Evolutionary conservation across 768 basidiomycete genomes (phyloP), one percentile per base, ranked within the genome.

Genomic region (Suillus cothurnatus): DNA sequence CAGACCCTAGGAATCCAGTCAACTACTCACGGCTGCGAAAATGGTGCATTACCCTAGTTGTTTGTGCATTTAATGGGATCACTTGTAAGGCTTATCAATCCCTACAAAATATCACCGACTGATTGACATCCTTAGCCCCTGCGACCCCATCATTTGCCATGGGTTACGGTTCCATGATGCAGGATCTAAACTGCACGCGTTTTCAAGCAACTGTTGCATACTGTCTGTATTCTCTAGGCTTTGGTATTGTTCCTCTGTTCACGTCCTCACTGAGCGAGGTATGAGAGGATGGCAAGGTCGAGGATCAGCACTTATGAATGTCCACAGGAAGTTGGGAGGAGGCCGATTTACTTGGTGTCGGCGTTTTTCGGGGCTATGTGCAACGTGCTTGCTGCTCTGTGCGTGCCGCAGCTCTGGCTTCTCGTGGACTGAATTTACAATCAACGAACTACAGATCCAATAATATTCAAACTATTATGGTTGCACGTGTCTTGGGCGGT

Each of bases 241-340:
- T 89, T 69, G 88, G 82, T 2, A 56, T 89, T 19, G 77, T 88
- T 8, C 88, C 89, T 5, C 82, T 91, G 4, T 78, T 90, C 32
- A 83, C 88, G 1, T 85, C 89, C 2, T 83, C 89, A 0, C 84
- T 90, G 71, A 88, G 88, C 71, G 90, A 90, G 72, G 88, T 89
- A 69, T 36, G 55, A 36, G 36, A 23, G 36, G n/a, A 56, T 36
- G 14, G n/a, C 32, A 56, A 14, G n/a, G 14, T 36, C 6, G 14
- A 15, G 14, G 32, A 56, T 36, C 3, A 6, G 6, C 7, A 4
- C 34, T 56, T 15, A 56, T 23, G 14, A n/a, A 4, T 36, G 23
- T 12, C 55, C 3, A 12, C 55, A 56, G 55, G 90, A 90, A 67
- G 85, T 90, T 66, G 89, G 89, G 23, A 76, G 89, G 63, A 81